A percentile compares a stretch with the other conserved stretches of the same genome.
Conservation (phyloP, 1,284 basidiomycete genomes). For the Austroboletus novae-zelandiae region DNA sequence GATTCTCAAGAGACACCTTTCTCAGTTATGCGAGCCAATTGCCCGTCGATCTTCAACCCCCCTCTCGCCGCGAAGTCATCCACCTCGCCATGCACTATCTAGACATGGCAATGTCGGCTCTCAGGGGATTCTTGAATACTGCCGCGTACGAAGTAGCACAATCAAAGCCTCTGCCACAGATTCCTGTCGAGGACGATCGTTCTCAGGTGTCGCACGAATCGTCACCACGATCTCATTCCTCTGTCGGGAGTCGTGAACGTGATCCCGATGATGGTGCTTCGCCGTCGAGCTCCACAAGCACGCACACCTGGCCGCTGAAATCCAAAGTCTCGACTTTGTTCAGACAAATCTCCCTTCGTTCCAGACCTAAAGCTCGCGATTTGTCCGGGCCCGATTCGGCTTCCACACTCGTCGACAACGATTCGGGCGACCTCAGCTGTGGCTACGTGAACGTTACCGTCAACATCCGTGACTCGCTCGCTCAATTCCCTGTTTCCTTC, state of each 20-base stretch:
- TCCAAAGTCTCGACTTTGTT: constrained; percentile 16
- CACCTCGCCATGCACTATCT: constrained; percentile 21
- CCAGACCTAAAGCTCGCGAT: constrained; percentile 9
- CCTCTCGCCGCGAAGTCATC: constrained; percentile 15
- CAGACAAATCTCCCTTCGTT: constrained; percentile 13
- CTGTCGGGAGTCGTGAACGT: constrained; percentile 1
- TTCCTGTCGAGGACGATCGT: constrained; percentile 7
- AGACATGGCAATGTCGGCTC: constrained; percentile 26
- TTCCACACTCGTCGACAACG: constrained; percentile 18
- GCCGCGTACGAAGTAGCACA: constrained; percentile 31
- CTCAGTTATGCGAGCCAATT: constrained; percentile 22
- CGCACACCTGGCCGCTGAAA: constrained; percentile 2
- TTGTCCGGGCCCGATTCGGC: constrained; percentile 4
- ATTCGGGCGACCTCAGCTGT: constrained; percentile 11
- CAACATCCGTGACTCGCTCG: constrained; percentile 29
- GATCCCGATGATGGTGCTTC: background rate
- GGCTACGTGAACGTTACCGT: constrained; percentile 25
- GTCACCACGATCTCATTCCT: constrained; percentile 4
- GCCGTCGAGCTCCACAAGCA: constrained; percentile 2
- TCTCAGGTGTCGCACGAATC: constrained; percentile 3
- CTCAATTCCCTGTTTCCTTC: constrained; percentile 29
- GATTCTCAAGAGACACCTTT: constrained; percentile 26
- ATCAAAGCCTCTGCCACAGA: constrained; percentile 25
- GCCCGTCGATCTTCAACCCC: background rate
- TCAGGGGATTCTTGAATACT: constrained; percentile 24